phyloP scores from a whole-genome alignment of 306 rosid species.

The Trichosanthes truncata region DNA sequence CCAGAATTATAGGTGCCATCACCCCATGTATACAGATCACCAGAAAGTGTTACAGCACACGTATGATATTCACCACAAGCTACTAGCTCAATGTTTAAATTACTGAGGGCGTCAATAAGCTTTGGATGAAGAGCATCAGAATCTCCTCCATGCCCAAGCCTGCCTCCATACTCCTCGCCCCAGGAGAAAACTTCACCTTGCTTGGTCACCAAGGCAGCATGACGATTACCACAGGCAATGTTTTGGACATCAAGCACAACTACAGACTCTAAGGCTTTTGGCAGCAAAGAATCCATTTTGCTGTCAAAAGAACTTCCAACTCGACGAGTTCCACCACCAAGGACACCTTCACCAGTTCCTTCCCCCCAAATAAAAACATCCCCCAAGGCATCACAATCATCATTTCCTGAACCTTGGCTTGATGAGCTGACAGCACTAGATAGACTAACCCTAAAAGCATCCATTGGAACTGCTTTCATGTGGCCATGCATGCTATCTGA shows the following conservation, averaged over 20 bases:
- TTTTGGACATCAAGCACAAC: conserved; percentile 93
- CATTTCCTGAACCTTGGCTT: conserved; percentile 99
- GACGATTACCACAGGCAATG: conserved; percentile 92
- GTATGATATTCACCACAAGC: conserved; percentile 99
- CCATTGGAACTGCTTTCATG: conserved; percentile 82
- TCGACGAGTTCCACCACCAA: conserved; percentile 85
- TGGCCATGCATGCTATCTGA: conserved; percentile 90
- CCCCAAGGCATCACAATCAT: conserved; percentile 98
- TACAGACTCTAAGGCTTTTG: conserved; percentile 92
- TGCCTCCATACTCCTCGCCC: conserved; percentile 98
- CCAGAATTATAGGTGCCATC: conserved; percentile 91
- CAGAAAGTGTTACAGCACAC: conserved; percentile 93
- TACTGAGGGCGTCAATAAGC: conserved; percentile 84
- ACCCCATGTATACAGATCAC: conserved; percentile 98
- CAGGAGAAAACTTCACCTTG: conserved; percentile 96
- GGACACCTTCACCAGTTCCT: conserved; percentile 87
- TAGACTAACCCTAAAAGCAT: conserved; percentile 94
- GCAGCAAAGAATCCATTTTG: conserved; percentile 80
- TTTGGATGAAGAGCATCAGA: conserved; percentile 82
- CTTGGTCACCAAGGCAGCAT: conserved; percentile 93
- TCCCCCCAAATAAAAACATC: conserved; percentile 99
- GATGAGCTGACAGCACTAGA: conserved; percentile 98
- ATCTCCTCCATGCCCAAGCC: conserved; percentile 99
- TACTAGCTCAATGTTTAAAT: conserved; percentile 80
- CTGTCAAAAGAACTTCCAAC: conserved; percentile 54